phyloP scores from a whole-genome alignment of 768 basidiomycete genomes.

The Psilocybe cyanescens region DNA sequence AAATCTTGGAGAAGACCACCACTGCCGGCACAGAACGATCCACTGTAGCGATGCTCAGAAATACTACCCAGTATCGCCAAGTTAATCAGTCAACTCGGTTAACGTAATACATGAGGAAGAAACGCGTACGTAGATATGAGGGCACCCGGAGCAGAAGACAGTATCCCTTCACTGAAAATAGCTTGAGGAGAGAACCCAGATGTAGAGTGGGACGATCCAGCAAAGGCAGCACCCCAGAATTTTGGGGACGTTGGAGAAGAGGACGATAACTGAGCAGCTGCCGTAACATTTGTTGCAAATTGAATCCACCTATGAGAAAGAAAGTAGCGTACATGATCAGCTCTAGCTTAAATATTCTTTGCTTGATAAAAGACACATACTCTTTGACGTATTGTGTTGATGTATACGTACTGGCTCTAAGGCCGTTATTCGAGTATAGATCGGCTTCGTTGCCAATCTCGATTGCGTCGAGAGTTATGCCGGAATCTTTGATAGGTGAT shows the following conservation, averaged over 20 bases:
- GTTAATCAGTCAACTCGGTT: neutral
- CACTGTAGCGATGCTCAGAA: conserved; percentile 63
- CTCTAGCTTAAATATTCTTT: neutral
- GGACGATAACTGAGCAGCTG: conserved; percentile 38
- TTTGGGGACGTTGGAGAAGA: conserved; percentile 37
- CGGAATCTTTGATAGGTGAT: conserved; percentile 36
- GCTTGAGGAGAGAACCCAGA: conserved; percentile 65
- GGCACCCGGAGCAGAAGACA: conserved; percentile 48
- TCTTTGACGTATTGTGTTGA: conserved; percentile 49
- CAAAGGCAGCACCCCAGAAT: conserved; percentile 55
- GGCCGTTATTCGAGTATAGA: conserved; percentile 51
- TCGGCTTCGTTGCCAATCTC: conserved; percentile 70
- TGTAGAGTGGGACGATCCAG: conserved; percentile 47
- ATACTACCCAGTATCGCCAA: conserved; percentile 36
- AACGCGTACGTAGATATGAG: conserved; percentile 54
- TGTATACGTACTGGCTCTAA: conserved; percentile 37
- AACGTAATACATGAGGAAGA: neutral
- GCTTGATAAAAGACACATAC: conserved; percentile 36
- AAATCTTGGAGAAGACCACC: conserved; percentile 60
- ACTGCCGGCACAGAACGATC: conserved; percentile 62
- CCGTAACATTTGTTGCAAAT: conserved; percentile 53
- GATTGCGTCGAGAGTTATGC: conserved; percentile 56
- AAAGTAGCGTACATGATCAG: neutral
- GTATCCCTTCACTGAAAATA: conserved; percentile 54
- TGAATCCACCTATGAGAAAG: conserved; percentile 48